Evolutionary conservation across 169 alveolate species (phyloP).

Genomic region (Cystoisospora suis): DNA sequence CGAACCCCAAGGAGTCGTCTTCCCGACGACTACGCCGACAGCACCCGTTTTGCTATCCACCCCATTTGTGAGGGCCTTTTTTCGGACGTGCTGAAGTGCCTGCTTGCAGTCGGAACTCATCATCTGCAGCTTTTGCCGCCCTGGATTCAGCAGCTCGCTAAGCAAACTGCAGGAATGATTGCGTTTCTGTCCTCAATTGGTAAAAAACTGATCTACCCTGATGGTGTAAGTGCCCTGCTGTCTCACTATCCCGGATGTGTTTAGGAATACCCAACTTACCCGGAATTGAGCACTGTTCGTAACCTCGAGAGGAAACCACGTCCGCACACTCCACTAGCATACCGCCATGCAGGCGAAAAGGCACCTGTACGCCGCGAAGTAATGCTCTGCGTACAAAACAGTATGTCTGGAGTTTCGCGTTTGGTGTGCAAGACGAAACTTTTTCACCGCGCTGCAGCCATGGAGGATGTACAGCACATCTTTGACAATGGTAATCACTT

Average conservation of each 20-base stretch:
- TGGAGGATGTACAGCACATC: conserved; percentile 34
- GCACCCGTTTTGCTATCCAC: background rate
- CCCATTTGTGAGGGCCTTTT: background rate
- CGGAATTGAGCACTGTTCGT: background rate
- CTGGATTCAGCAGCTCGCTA: conserved; percentile 37
- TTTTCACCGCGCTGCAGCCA: background rate
- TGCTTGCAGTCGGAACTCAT: background rate
- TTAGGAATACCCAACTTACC: background rate
- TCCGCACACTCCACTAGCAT: background rate
- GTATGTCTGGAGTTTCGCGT: background rate
- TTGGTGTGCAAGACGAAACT: background rate
- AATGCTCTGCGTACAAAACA: conserved; percentile 18
- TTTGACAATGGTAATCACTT: conserved; percentile 16
- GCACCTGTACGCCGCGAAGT: background rate
- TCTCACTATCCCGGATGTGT: background rate
- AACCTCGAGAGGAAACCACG: background rate
- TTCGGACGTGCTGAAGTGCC: background rate
- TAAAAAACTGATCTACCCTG: background rate
- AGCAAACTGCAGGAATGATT: conserved; percentile 36
- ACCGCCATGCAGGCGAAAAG: background rate
- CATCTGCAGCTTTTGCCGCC: conserved; percentile 37
- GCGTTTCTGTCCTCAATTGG: conserved; percentile 25
- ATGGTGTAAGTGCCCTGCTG: background rate
- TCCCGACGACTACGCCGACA: background rate
- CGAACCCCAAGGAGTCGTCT: background rate